Base-by-base conservation (phyloP, 768 basidiomycete genomes). In the Inosperma sp. region DNA sequence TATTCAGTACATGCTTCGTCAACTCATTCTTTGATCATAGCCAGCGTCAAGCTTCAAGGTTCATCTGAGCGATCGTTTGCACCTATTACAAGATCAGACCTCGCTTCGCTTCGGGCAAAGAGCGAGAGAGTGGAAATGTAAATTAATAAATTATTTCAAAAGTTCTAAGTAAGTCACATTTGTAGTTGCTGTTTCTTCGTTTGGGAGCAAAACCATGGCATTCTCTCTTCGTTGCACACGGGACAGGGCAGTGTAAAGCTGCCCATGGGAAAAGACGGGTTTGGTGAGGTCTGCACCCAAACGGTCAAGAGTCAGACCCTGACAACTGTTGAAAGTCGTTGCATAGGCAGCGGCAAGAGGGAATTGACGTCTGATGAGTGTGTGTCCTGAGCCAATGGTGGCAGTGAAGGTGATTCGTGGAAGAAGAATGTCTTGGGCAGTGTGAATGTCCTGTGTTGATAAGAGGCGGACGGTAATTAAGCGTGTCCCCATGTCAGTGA, bases 321-420 rank as follows among this genome's bases (percentile, higher is more conserved):
- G 71, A 52, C 72, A 73, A 49, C 71, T 68, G 48, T 72, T 68
- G 57, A 74, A 74, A 23, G 73, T 75, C 4, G 68, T 70, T 19
- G 72, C 69, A 52, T 74, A 72, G 23, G 68, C 70, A 4, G 65
- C 66, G 3, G 66, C 62, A 7, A 73, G 60, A 6, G 71, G 70
- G 45, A 72, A 69, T 56, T 71, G 69, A 3, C 57, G 49, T 3
- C 67, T 56, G 7, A 62, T 48, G 3, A 72, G 57, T 2, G 69
- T 72, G 48, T 71, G 65, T 2, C 62, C 61, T 2, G 27, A 66
- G 39, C 23, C 69, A 51, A 36, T 63, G 60, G 31, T 63, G 54
- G 16, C 59, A 53, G 16, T 44, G 52, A 63, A 61, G 1, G 42
- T 58, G 12, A 63, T 61, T 0, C 58, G 30, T 1, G 58, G 62